Evolutionary conservation across 495 filamentous ascomycete species (phyloP).

Genomic region (Annulohypoxylon moriforme): DNA sequence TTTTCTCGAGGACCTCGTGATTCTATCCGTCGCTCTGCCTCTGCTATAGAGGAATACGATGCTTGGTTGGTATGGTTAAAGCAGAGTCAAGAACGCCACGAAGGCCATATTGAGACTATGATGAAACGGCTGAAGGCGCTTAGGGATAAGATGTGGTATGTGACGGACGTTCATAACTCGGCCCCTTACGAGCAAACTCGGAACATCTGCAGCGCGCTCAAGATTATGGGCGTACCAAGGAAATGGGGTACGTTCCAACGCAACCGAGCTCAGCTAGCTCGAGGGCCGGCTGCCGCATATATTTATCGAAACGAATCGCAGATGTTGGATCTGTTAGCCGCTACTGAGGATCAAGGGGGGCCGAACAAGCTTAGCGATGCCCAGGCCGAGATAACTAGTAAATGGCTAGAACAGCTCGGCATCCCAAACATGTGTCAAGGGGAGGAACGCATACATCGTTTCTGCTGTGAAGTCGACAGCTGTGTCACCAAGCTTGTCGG

Average conservation of each 20-base stretch:
- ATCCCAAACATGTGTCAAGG: slow-evolving; percentile 96
- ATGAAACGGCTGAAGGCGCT: slow-evolving; percentile 73
- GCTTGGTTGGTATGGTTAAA: slow-evolving; percentile 81
- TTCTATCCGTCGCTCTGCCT: slow-evolving; percentile 70
- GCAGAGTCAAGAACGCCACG: slow-evolving; percentile 76
- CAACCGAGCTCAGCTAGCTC: slow-evolving; percentile 64
- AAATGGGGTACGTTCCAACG: slow-evolving; percentile 64
- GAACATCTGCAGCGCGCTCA: slow-evolving; percentile 86
- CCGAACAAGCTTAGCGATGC: slow-evolving; percentile 97
- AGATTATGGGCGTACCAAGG: slow-evolving; percentile 83
- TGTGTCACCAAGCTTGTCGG: slow-evolving; percentile 89
- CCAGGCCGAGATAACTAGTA: slow-evolving; percentile 85
- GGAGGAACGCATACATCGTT: slow-evolving; percentile 94
- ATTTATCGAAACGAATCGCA: slow-evolving; percentile 88
- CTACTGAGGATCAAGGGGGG: slow-evolving; percentile 83
- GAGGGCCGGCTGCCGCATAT: slow-evolving; percentile 72
- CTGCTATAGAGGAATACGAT: slow-evolving; percentile 77
- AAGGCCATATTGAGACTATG: slow-evolving; percentile 72
- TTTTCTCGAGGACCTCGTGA: slow-evolving; percentile 76
- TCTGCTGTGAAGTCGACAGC: slow-evolving; percentile 89
- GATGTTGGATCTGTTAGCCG: slow-evolving; percentile 86
- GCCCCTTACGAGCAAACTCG: slow-evolving; percentile 89
- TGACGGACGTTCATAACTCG: slow-evolving; percentile 94
- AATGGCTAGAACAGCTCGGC: slow-evolving; percentile 83
- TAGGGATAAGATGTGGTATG: slow-evolving; percentile 98